These are phyloP conservation scores for Coniochaeta pulveracea DNA, from an alignment of 2,329 filamentous ascomycete genomes.

Conservation along the genomic window DNA sequence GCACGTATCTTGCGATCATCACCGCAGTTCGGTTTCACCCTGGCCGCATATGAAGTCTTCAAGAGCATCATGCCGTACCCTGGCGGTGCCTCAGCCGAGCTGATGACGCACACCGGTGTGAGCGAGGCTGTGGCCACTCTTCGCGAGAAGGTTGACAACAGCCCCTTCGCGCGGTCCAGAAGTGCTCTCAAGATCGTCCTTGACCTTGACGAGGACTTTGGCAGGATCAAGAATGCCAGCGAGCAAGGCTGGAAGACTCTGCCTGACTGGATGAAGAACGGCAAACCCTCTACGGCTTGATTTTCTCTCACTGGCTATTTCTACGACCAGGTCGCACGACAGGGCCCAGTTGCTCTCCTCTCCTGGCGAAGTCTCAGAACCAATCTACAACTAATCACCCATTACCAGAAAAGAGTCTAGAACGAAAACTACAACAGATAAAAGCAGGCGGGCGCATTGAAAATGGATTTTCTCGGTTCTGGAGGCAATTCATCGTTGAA, in stretches of 20 bases:
- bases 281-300: constrained; percentile 9
- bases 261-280: constrained; percentile 35
- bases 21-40: constrained; percentile 94
- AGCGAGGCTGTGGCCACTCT: constrained; percentile 53
- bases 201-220: constrained; percentile 89
- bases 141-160: constrained; percentile 45
- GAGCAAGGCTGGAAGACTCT: constrained; percentile 41
- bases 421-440: background rate
- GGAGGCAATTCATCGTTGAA: background rate
- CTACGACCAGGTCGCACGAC: too few relatives aligned
- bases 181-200: constrained; percentile 95
- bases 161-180: constrained; percentile 51
- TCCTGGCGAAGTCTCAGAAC: background rate
- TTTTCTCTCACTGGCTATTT: background rate
- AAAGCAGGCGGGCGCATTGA: background rate
- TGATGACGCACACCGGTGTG: constrained; percentile 44
- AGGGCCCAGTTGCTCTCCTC: background rate
- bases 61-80: constrained; percentile 74
- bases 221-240: constrained; percentile 50
- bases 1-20: constrained; percentile 91
- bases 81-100: constrained; percentile 42
- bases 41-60: constrained; percentile 88
- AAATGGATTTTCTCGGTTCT: background rate
- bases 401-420: background rate
- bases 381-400: background rate